Evolutionary conservation across 306 rosid genomes (phyloP).

Genomic region (Trifolium fragiferum): DNA sequence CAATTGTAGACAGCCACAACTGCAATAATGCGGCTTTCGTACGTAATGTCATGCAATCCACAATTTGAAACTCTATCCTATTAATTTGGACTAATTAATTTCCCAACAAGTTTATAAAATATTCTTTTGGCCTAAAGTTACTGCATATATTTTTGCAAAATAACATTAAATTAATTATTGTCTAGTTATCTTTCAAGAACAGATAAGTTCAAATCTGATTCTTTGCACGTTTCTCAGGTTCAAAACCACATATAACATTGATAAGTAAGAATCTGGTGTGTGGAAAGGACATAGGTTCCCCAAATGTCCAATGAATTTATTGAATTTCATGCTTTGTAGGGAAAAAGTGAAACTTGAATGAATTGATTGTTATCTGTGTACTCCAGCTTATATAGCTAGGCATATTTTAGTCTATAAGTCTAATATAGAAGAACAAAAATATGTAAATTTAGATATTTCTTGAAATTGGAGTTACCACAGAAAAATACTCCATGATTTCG

Average conservation of each 20-base stretch:
- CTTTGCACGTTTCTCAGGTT: slow-evolving; percentile 20
- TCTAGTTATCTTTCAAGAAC: background rate
- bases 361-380: background rate
- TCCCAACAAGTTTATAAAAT: too few species aligned
- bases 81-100: too few species aligned
- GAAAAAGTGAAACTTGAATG: slow-evolving; percentile 42
- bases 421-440: background rate
- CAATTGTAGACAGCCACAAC: too few species aligned
- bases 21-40: too few species aligned
- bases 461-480: background rate
- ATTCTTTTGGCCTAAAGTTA: too few species aligned
- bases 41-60: too few species aligned
- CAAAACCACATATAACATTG: background rate
- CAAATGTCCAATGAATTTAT: slow-evolving; percentile 12
- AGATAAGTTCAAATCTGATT: slow-evolving; percentile 49
- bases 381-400: slow-evolving; percentile 4
- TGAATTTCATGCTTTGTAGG: slow-evolving; percentile 30
- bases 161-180: too few species aligned
- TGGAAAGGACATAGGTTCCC: slow-evolving; percentile 7
- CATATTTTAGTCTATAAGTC: background rate
- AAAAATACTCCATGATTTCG: background rate
- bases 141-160: too few species aligned
- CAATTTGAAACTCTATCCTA: too few species aligned
- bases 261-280: slow-evolving; percentile 33
- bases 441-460: background rate